Percentiles rank a stretch among this genome's conserved stretches.
These are phyloP conservation scores for Sistotremastrum niveocremeum DNA, from an alignment of 768 basidiomycete genomes.

Conservation along the genomic window DNA sequence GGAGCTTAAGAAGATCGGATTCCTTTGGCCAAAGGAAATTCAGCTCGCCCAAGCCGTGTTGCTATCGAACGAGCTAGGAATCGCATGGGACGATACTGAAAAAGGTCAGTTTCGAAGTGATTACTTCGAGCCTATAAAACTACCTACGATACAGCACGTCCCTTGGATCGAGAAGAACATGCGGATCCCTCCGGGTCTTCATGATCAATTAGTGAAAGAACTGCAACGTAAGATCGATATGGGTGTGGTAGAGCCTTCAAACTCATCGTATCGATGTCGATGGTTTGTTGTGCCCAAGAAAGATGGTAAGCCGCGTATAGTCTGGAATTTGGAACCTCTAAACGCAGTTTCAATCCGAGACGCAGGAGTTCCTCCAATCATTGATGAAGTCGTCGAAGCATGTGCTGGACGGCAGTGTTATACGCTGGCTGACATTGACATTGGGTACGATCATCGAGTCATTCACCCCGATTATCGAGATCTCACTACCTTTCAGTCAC, in stretches of 20 bases:
- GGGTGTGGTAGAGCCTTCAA: slow-evolving; percentile 24
- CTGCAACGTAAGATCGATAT: slow-evolving; percentile 20
- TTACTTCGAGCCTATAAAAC: slow-evolving; percentile 17
- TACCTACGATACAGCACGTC: slow-evolving; percentile 19
- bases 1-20: slow-evolving; percentile 2
- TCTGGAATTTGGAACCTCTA: slow-evolving; percentile 26
- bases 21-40: slow-evolving; percentile 21
- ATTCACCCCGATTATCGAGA: slow-evolving; percentile 3
- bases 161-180: slow-evolving; percentile 24
- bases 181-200: slow-evolving; percentile 23
- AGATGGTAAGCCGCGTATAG: slow-evolving; percentile 16
- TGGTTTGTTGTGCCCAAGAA: slow-evolving; percentile 29
- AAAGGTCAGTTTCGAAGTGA: slow-evolving; percentile 11
- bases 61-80: slow-evolving; percentile 3
- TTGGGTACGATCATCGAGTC: slow-evolving; percentile 1
- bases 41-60: slow-evolving; percentile 14
- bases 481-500: slow-evolving; percentile 9
- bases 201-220: slow-evolving; percentile 16
- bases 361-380: slow-evolving; percentile 20
- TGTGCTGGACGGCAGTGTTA: slow-evolving; percentile 17
- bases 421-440: slow-evolving; percentile 14
- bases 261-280: slow-evolving; percentile 21
- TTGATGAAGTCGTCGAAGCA: slow-evolving; percentile 20
- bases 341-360: slow-evolving; percentile 26
- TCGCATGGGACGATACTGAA: slow-evolving; percentile 12